These are phyloP conservation scores for Jacaranda copaia DNA, from an alignment of 257 asterid genomes.

Conservation along the genomic window DNA sequence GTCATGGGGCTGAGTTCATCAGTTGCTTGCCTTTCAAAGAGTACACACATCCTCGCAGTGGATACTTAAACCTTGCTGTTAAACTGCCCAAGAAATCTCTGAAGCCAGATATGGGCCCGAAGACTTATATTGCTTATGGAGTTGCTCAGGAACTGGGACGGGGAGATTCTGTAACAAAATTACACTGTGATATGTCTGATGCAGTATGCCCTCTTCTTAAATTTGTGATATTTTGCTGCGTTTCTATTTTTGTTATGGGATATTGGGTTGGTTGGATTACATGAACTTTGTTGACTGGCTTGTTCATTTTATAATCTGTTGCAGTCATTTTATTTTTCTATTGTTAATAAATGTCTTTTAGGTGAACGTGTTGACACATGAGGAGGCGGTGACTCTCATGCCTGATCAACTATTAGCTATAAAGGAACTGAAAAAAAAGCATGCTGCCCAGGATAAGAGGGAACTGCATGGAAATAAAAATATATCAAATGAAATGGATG, in stretches of 20 bases:
- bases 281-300: neutral
- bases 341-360: slow-evolving; percentile 36
- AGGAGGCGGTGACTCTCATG: slow-evolving; percentile 41
- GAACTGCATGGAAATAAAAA: slow-evolving; percentile 47
- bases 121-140: slow-evolving; percentile 95
- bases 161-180: slow-evolving; percentile 93
- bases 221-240: slow-evolving; percentile 32
- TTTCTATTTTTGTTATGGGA: neutral
- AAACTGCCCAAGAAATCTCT: slow-evolving; percentile 58
- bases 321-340: neutral
- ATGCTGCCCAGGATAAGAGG: slow-evolving; percentile 61
- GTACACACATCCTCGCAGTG: slow-evolving; percentile 71
- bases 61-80: slow-evolving; percentile 73
- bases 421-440: slow-evolving; percentile 48
- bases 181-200: slow-evolving; percentile 95
- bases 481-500: slow-evolving; percentile 28
- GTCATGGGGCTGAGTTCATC: slow-evolving; percentile 83
- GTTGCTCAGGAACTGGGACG: slow-evolving; percentile 79
- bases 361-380: slow-evolving; percentile 91
- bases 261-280: slow-evolving; percentile 22
- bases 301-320: neutral
- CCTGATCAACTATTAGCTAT: slow-evolving; percentile 44
- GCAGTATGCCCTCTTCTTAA: slow-evolving; percentile 62
- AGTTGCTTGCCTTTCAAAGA: slow-evolving; percentile 87
- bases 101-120: slow-evolving; percentile 96